Evolutionary conservation across 768 basidiomycete species (phyloP), one percentile per base, ranked within the genome.

Genomic region (Trametes maxima): DNA sequence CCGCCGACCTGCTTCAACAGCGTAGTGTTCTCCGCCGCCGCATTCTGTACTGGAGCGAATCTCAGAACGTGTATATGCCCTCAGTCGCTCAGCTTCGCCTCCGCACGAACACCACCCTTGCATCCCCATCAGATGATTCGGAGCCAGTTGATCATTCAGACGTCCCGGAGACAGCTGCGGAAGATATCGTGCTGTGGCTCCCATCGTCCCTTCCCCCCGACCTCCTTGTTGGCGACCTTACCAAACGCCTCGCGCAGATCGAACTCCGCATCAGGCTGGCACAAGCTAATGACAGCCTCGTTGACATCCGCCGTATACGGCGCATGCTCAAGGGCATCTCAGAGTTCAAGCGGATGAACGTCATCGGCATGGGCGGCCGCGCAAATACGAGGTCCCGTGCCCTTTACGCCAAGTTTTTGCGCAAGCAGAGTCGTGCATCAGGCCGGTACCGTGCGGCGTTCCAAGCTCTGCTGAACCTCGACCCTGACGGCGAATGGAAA

Each of bases 31-130:
- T 69, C 0, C 11, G 8, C 1, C 56, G 40, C 4, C 50, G 59
- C 0, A 65, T 69, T 17, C 17, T 44, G 3, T 7, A 33, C 1
- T 69, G 68, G 68, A 37, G 35, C 2, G 40, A 4, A 0, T 42
- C 52, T 0, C 67, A 68, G 36, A 37, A 58, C n/a, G 47, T 66
- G 10, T 64, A 68, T 35, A 64, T 68, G 65, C 65, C 67, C 4
- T 13, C 48, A 10, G 50, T 59, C 4, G 16, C 56, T 2, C 22
- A 40, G 5, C 43, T 62, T 12, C 51, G 55, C 5, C 36, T 28
- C 13, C 19, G 1, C 10, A 40, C 10, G 17, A 7, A n/a, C 11
- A 16, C 14, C 3, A n/a, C n/a, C n/a, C n/a, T n/a, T n/a, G n/a
- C n/a, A 33, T 33, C 22, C 16, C 7, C 10, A n/a, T n/a, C n/a